phyloP scores from a whole-genome alignment of 2,329 filamentous ascomycete genomes.

The Onygenales sp. region DNA sequence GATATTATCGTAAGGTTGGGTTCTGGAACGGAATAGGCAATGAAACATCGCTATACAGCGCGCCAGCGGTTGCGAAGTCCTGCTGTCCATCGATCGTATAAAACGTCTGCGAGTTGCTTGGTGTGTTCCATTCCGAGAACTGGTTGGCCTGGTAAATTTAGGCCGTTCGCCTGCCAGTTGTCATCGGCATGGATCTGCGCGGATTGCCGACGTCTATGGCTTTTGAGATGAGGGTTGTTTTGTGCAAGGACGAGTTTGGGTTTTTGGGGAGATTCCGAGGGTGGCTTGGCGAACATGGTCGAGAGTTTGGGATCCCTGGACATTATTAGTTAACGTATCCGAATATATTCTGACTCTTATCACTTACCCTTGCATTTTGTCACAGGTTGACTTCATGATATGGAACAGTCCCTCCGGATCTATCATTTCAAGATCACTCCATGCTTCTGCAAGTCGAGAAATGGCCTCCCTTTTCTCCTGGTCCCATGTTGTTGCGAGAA shows the following conservation, averaged over 20 bases:
- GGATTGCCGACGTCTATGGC: constrained; percentile 58
- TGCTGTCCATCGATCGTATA: constrained; percentile 85
- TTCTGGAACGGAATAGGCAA: no score
- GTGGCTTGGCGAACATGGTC: constrained; percentile 14
- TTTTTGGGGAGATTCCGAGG: constrained; percentile 36
- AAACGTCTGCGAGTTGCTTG: constrained; percentile 76
- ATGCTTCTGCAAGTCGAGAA: constrained; percentile 73
- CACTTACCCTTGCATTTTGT: constrained; percentile 51
- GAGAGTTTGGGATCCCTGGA: constrained; percentile 22
- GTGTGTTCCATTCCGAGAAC: constrained; percentile 82
- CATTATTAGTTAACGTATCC: not conserved
- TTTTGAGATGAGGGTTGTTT: constrained; percentile 77
- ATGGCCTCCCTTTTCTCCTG: constrained; percentile 73
- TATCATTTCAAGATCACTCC: constrained; percentile 70
- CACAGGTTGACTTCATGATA: constrained; percentile 66
- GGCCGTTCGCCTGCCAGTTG: constrained; percentile 25
- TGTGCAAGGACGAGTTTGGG: constrained; percentile 67
- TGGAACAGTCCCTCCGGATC: constrained; percentile 89
- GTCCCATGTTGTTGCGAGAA: constrained; percentile 67
- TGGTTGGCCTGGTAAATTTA: constrained; percentile 46
- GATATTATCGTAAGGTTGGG: not conserved
- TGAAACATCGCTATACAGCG: constrained; percentile 14
- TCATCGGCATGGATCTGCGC: constrained; percentile 24
- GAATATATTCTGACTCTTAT: not conserved
- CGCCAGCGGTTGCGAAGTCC: constrained; percentile 66